Base-by-base conservation (phyloP, 306 rosid species). In the Sophora flavescens region DNA sequence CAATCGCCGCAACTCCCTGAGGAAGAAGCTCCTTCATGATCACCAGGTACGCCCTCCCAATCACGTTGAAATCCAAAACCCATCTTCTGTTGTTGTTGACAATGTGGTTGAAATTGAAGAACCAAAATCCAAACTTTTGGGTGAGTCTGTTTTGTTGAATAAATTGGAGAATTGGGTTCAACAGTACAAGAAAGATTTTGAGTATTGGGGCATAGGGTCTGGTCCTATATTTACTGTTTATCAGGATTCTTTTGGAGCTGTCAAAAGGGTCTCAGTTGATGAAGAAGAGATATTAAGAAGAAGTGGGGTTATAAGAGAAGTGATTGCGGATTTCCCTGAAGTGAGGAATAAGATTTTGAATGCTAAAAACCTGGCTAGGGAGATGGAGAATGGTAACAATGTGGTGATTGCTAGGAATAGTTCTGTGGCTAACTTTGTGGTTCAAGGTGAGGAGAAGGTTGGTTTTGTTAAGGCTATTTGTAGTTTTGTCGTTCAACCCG, bases 201-300 rank as follows among this genome's bases (percentile, higher is more conserved):
- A 89, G 78, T 87, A 75, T 75, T 95, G 97, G 97, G 98, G 98
- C 3, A 79, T 90, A 42, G 98, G 97, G 76, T 88, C 92, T 56
- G 84, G 80, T 71, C 88, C 87, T 32, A 82, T 95, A 78, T 95
- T 92, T 68, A 90, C 90, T 6, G 84, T 95, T 72, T 86, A 66
- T 78, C 78, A 88, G 50, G 93, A 91, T 77, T 78, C 86, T 3
- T 41, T 68, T 44, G 92, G 91, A 53, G 78, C 66, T 83, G 89
- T 89, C 50, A 79, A 84, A 71, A 45, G 80, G 85, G 96, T 92
- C 33, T 82, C 80, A 8, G 86, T 95, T 71, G 78, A 92, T 52
- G 93, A 90, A 80, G 90, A 81, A 2, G 97, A 92, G 84, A 88
- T 95, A 17, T 70, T 90, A 56, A 65, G 56, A 73, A 92, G 99